Base-by-base conservation (phyloP, 202 grass and related monocot species). In the Eragrostis tef region DNA sequence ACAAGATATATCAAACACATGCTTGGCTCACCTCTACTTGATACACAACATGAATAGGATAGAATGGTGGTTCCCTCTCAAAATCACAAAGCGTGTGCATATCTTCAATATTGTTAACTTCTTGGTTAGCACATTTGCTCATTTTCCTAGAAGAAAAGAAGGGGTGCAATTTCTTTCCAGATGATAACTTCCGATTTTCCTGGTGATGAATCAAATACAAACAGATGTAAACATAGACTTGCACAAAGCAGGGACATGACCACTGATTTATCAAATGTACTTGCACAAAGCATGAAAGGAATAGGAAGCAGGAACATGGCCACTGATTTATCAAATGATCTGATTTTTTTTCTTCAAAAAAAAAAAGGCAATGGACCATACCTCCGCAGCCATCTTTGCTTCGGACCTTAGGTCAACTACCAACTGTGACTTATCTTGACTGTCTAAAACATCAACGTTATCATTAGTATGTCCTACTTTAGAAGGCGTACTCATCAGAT, bases 151-250 rank as follows among this genome's bases (percentile, higher is more conserved):
- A 88, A 79, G 87, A 73, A 76, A 94, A 98, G 86, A 94, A 94
- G 21, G 95, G 92, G 73, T 98, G 92, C 26, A 93, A 78, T 85
- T 90, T 89, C 92, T 94, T 94, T 83, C 92, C 90, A 67, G 76
- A 84, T 83, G 92, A 98, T 64, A 98, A 75, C 75, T 27, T 86
- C 44, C 71, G 86, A 80, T 89, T 98, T 94, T 94, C 95, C 95
- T 98, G 77, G 57, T 62, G 81, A 79, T 42, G 57, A 75, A 62
- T 62, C n/a, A 84, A 78, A 80, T 47, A 80, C 44, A 9, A 87
- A 79, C 63, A 46, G 6, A 29, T 46, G 29, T 19, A 54, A 74
- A 13, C 6, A 44, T 59, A 57, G 71, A 34, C 29, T 61, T 2
- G 0, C 52, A 74, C 19, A 19, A 81, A 2, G 53, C 20, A 83